phyloP scores from a whole-genome alignment of 805 yeast genomes.

The Candida chauliodis region DNA sequence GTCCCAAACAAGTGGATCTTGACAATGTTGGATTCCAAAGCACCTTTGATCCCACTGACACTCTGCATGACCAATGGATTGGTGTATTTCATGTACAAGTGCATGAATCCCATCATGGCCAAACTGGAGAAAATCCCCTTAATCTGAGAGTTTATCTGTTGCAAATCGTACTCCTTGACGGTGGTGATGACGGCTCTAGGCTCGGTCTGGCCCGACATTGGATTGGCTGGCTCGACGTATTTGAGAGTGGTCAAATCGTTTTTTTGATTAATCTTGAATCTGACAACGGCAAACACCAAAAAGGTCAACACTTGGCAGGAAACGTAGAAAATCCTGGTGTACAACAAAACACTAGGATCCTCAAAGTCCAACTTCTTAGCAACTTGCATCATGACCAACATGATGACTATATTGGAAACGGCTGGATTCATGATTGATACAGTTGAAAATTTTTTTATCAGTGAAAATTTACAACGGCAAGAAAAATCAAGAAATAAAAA shows the following conservation, averaged over 20 bases:
- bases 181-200: constrained; percentile 82
- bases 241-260: constrained; percentile 91
- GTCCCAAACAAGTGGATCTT: constrained; percentile 84
- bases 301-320: constrained; percentile 64
- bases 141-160: constrained; percentile 75
- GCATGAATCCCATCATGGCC: constrained; percentile 99
- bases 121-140: constrained; percentile 82
- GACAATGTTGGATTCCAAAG: constrained; percentile 85
- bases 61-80: constrained; percentile 96
- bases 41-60: constrained; percentile 84
- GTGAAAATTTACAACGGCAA: not conserved
- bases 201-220: constrained; percentile 73
- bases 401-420: constrained; percentile 76
- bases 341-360: constrained; percentile 67
- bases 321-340: constrained; percentile 71
- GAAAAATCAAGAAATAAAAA: constrained; percentile 1
- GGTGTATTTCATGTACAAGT: constrained; percentile 93
- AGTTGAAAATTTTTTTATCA: not conserved
- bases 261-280: constrained; percentile 58
- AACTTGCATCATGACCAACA: constrained; percentile 96
- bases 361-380: constrained; percentile 87
- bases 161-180: constrained; percentile 89
- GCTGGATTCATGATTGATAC: constrained; percentile 72
- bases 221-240: constrained; percentile 80
- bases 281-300: constrained; percentile 62